Base-by-base conservation (phyloP, 73 alveolate species). In the Paramecium pentaurelia region DNA sequence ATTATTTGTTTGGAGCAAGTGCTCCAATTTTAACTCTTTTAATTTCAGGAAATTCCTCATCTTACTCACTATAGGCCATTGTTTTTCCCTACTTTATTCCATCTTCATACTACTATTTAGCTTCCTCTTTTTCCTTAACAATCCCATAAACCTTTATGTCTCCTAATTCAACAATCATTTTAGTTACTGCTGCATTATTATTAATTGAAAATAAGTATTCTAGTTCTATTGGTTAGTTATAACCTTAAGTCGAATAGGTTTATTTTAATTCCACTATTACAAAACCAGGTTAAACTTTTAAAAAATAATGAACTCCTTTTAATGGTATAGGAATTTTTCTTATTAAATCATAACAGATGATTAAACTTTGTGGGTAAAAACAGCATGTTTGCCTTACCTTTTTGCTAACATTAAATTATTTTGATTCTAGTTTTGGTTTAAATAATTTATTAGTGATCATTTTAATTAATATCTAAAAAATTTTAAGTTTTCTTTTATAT, bases 81-180 rank as follows among this genome's bases (percentile, higher is more conserved):
- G 87, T 71, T 8, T 88, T 88, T 1, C 94, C 94, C 49, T 88
- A 32, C 47, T 88, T 14, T 27, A 71, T 34, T 22, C 77, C 87
- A 34, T 88, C 36, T 6, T 70, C 32, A 37, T 71, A 88, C 47
- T 88, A 68, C 20, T 68, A 20, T 28, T 88, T 42, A 2, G 94
- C 94, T 47, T 20, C 30, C 12, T 88, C 25, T 54, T 88, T 88
- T 12, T 88, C 94, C 45, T 45, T 71, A 4, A 88, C 45, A 3
- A 88, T 12, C 28, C 91, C 94, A 71, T 44, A 42, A 11, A 88
- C 20, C 6, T 54, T 88, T 28, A 27, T 44, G 11, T 71, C 86
- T 42, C 87, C 87, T 8, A 64, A 71, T 88, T 70, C 54, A 20
- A 83, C 68, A 4, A 54, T 18, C 68, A 54, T 54, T 54, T 54